A percentile compares a stretch with the other conserved stretches of the same genome.
These are phyloP conservation scores for Aspergillus tamarii DNA, from an alignment of 2,329 filamentous ascomycete species.

Conservation along the genomic window DNA sequence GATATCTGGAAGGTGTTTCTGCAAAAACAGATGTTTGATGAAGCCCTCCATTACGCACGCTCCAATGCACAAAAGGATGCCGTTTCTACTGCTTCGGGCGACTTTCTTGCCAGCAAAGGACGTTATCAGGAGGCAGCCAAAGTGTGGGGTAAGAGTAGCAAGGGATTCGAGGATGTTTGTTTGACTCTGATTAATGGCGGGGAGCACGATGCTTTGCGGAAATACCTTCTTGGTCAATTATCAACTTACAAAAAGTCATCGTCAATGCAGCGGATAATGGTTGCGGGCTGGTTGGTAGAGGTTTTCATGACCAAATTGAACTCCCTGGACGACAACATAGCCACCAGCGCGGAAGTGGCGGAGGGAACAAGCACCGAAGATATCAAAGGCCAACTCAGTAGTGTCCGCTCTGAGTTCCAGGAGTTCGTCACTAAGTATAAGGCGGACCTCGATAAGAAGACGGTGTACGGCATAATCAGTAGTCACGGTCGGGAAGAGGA, in stretches of 20 bases:
- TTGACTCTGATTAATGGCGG: constrained; percentile 86
- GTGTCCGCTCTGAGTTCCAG: constrained; percentile 77
- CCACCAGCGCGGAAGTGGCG: constrained; percentile 80
- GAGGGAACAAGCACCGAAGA: constrained; percentile 73
- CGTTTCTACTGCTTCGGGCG: constrained; percentile 88
- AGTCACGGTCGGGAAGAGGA: constrained; percentile 94
- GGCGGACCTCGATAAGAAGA: constrained; percentile 83
- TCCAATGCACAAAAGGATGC: constrained; percentile 82
- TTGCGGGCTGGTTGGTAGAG: constrained; percentile 92
- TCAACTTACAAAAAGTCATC: constrained; percentile 78
- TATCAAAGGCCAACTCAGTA: constrained; percentile 67
- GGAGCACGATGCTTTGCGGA: constrained; percentile 86
- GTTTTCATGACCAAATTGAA: constrained; percentile 98
- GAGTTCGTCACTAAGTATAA: constrained; percentile 88
- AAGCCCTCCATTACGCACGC: constrained; percentile 81
- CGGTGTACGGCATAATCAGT: constrained; percentile 92
- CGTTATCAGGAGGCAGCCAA: constrained; percentile 83
- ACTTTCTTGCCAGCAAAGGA: constrained; percentile 80
- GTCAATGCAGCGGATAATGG: constrained; percentile 92
- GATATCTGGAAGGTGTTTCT: constrained; percentile 96
- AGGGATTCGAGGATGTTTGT: constrained; percentile 94
- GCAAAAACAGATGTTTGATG: constrained; percentile 82
- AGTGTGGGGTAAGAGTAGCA: constrained; percentile 93
- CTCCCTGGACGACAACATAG: constrained; percentile 88
- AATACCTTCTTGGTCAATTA: constrained; percentile 85